Evolutionary conservation across 2,329 filamentous ascomycete species (phyloP).

Genomic region (Aspergillus carbonarius): DNA sequence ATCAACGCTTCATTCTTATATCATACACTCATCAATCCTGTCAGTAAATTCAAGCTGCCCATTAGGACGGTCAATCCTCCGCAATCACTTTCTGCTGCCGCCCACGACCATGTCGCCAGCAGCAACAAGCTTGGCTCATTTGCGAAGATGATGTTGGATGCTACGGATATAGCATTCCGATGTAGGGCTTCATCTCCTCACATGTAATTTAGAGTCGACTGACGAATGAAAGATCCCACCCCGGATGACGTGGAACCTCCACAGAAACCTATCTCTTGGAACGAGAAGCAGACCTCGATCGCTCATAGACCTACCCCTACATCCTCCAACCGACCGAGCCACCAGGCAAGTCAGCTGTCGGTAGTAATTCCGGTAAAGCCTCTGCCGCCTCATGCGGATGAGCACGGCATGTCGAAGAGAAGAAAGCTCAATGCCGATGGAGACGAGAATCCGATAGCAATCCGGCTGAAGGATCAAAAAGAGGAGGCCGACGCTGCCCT

Average conservation of each 20-base stretch:
- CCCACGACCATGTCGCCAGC: slow-evolving; percentile 25
- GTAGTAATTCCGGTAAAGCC: slow-evolving; percentile 50
- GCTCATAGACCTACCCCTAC: slow-evolving; percentile 48
- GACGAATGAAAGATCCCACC: slow-evolving; percentile 34
- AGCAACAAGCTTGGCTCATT: slow-evolving; percentile 50
- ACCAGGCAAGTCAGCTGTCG: slow-evolving; percentile 38
- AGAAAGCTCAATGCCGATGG: slow-evolving; percentile 57
- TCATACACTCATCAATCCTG: slow-evolving; percentile 15
- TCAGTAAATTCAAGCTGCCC: slow-evolving; percentile 46
- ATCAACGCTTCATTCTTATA: slow-evolving; percentile 6
- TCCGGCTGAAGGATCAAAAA: slow-evolving; percentile 70
- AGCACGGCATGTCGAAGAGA: slow-evolving; percentile 32
- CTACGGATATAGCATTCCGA: slow-evolving; percentile 45
- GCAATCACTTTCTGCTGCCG: slow-evolving; percentile 15
- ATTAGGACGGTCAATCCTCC: slow-evolving; percentile 23
- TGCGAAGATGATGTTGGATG: slow-evolving; percentile 54
- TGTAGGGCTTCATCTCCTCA: slow-evolving; percentile 33
- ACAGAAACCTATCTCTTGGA: slow-evolving; percentile 24
- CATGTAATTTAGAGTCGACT: slow-evolving; percentile 11
- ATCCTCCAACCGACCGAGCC: slow-evolving; percentile 23
- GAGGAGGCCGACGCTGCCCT: slow-evolving; percentile 76
- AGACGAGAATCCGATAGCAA: slow-evolving; percentile 57
- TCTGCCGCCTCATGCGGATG: slow-evolving; percentile 39
- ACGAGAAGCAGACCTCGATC: slow-evolving; percentile 22
- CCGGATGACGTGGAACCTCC: slow-evolving; percentile 22